Evolutionary conservation across 768 basidiomycete genomes (phyloP), one percentile per base, ranked within the genome.

Genomic region (Galerina marginata): DNA sequence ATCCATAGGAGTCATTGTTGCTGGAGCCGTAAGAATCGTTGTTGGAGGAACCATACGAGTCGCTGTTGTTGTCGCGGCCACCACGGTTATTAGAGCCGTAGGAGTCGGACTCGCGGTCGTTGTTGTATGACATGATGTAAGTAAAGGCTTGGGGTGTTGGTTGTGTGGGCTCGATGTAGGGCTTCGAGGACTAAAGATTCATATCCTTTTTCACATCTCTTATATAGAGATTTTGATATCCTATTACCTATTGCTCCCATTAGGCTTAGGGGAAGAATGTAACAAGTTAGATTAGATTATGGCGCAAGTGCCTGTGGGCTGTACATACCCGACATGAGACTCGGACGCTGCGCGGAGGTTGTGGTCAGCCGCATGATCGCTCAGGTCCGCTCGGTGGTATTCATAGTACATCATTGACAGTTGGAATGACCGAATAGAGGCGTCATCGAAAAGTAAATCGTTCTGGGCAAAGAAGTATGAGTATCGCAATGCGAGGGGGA

Each of bases 51-150:
- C 64, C 56, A 40, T 64, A 60, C 25, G 64, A 59, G 49, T 42
- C 40, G 37, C 45, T 47, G 44, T 44, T 47, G 44, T 44, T 55
- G 46, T 52, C 15, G 23, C 14, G 33, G 29, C 11, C 37, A 52
- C 39, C 29, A 52, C 33, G 36, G 37, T 65, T 60, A 60, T 66
- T 55, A 62, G 69, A 69, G 3, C 69, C 68, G 54, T 71, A 72
- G 4, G 70, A 68, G 47, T 69, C 62, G 58, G 68, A 64, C 36
- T 61, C 59, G 46, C 68, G 54, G 54, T 60, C 25, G 60, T 59
- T 59, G 67, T 64, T 62, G 64, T 70, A 65, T 25, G 72, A 70
- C 69, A 67, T 72, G 54, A 39, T 62, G 50, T 40, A 15, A 50
- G 54, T 16, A 37, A 23, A 7, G 10, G 20, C 26, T n/a, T n/a